These are phyloP conservation scores for Macrolepiota dolichaula DNA, from an alignment of 768 basidiomycete species.

Conservation along the genomic window DNA sequence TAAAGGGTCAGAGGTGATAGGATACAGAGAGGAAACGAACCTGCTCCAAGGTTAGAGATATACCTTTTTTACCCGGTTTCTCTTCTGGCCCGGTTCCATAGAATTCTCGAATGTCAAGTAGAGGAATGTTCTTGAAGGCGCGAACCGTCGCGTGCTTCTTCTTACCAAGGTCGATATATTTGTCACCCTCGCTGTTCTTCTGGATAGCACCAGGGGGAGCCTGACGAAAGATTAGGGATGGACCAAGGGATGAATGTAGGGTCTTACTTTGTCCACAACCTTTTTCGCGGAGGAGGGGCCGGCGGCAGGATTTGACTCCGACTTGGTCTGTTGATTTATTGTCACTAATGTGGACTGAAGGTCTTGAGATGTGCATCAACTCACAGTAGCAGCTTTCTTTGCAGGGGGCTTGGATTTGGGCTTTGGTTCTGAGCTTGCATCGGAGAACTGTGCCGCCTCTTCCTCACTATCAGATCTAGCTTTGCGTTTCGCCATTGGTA, in stretches of 20 bases:
- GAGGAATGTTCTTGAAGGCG: slow-evolving; percentile 44
- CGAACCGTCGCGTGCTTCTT: slow-evolving; percentile 63
- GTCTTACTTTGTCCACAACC: background rate
- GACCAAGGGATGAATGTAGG: background rate
- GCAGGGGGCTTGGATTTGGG: slow-evolving; percentile 2
- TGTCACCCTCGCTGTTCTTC: slow-evolving; percentile 36
- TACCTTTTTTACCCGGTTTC: slow-evolving; percentile 83
- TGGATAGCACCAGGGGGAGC: slow-evolving; percentile 21
- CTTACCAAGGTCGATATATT: slow-evolving; percentile 70
- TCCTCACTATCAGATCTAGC: slow-evolving; percentile 16
- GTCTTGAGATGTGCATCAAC: background rate
- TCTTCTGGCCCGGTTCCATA: slow-evolving; percentile 51
- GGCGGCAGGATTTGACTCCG: background rate
- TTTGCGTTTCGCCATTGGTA: slow-evolving; percentile 27
- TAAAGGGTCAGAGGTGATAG: background rate
- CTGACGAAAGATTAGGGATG: background rate
- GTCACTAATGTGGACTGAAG: background rate
- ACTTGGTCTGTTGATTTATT: background rate
- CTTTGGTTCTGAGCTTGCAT: slow-evolving; percentile 9
- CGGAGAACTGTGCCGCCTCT: slow-evolving; percentile 3
- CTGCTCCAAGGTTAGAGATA: slow-evolving; percentile 64
- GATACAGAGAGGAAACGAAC: slow-evolving; percentile 27
- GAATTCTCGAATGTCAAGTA: slow-evolving; percentile 76
- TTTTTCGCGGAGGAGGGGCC: background rate
- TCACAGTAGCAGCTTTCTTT: slow-evolving; percentile 15